phyloP scores from a whole-genome alignment of 345 rosid genomes.

The Moringa oleifera region DNA sequence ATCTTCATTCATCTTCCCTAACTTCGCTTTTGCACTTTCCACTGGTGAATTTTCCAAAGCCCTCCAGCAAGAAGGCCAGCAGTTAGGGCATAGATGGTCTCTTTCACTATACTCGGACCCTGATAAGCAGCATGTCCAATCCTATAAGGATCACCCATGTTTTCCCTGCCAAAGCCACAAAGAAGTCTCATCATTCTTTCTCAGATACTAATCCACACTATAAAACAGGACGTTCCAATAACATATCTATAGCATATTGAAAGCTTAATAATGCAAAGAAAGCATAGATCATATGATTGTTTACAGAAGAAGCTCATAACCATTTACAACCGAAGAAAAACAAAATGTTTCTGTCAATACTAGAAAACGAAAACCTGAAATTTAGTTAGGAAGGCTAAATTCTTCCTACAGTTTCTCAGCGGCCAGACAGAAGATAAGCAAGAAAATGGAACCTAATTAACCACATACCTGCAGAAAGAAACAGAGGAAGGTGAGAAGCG shows the following conservation, averaged over 20 bases:
- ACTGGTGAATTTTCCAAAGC: constrained; percentile 80
- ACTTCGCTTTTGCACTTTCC: constrained; percentile 78
- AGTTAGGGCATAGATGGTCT: constrained; percentile 49
- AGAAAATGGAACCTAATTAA: not conserved
- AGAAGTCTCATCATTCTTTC: no score
- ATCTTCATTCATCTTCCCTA: constrained; percentile 35
- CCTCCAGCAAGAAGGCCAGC: constrained; percentile 56
- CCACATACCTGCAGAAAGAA: not conserved
- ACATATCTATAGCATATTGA: no score
- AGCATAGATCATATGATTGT: no score
- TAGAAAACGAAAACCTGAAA: not conserved
- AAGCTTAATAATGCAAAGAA: no score
- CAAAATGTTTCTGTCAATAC: no score
- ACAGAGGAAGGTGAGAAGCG: not conserved
- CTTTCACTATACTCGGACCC: constrained; percentile 79
- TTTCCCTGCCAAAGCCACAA: not conserved
- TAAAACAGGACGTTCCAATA: no score
- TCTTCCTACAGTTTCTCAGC: not conserved
- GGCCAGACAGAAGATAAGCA: not conserved
- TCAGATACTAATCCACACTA: no score
- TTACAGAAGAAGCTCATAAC: no score
- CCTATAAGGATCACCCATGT: constrained; percentile 35
- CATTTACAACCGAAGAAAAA: not conserved
- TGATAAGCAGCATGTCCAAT: constrained; percentile 57
- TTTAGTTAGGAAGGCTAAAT: not conserved